phyloP scores from a whole-genome alignment of 331 rosid species.

The Dryas integrifolia region DNA sequence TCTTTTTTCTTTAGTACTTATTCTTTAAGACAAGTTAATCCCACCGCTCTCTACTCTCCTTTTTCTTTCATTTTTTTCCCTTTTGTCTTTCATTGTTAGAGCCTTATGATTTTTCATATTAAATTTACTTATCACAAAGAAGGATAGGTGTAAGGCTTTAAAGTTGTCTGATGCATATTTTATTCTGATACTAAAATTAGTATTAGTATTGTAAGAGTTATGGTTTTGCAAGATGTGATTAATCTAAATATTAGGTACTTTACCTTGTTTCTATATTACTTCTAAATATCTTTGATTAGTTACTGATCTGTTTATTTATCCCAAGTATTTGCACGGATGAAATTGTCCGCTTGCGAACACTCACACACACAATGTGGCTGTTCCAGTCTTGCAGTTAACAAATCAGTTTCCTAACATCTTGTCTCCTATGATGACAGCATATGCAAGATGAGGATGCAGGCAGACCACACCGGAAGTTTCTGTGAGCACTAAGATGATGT shows the following conservation, averaged over 20 bases:
- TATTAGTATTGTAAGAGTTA: not conserved
- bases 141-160: not conserved
- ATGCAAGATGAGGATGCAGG: constrained; percentile 98
- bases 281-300: not conserved
- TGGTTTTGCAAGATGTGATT: constrained; percentile 1
- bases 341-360: not conserved
- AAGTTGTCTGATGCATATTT: not conserved
- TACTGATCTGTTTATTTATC: not conserved
- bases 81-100: not conserved
- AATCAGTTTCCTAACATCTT: not conserved
- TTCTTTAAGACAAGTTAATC: no score
- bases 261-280: not conserved
- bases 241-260: not conserved
- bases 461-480: constrained; percentile 83
- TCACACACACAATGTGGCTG: not conserved
- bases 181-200: not conserved
- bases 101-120: not conserved
- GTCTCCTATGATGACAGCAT: constrained; percentile 49
- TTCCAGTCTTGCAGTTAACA: not conserved
- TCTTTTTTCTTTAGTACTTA: no score
- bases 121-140: not conserved
- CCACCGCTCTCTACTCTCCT: no score
- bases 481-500: constrained; percentile 40
- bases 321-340: not conserved
- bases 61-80: not conserved